phyloP scores from a whole-genome alignment of 371 early-diverging fungal species.

The Mortierella sp. region DNA sequence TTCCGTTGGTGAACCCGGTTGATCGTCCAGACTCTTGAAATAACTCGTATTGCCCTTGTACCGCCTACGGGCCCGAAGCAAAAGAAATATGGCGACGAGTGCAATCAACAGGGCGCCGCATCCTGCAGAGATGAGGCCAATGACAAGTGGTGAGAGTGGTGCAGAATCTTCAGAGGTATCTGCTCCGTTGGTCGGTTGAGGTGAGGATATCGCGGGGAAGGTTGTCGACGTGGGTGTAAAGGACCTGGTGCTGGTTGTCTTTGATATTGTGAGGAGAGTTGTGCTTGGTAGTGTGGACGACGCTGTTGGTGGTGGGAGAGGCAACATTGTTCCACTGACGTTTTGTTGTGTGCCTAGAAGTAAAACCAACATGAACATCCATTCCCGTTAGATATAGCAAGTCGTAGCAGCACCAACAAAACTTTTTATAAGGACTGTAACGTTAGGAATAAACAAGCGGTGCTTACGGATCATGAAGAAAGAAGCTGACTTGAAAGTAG shows the following conservation, averaged over 20 bases:
- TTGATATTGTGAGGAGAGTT: neutral
- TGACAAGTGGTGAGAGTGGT: slow-evolving; percentile 41
- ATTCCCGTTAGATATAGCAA: neutral
- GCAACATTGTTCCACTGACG: slow-evolving; percentile 36
- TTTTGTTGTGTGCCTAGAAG: slow-evolving; percentile 33
- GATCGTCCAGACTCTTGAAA: slow-evolving; percentile 44
- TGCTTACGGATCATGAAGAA: slow-evolving; percentile 49
- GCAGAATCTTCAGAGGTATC: neutral
- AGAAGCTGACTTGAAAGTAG: slow-evolving; percentile 32
- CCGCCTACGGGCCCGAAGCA: slow-evolving; percentile 37
- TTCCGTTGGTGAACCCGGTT: slow-evolving; percentile 35
- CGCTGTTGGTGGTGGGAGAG: slow-evolving; percentile 19
- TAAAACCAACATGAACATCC: neutral
- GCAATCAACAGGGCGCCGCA: slow-evolving; percentile 35
- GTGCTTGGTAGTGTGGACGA: slow-evolving; percentile 2
- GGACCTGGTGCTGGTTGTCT: neutral
- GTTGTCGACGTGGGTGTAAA: neutral
- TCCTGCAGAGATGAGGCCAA: slow-evolving; percentile 47
- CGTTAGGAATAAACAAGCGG: neutral
- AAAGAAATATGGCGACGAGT: slow-evolving; percentile 23
- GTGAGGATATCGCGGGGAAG: neutral
- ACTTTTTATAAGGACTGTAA: neutral
- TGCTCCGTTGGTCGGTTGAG: neutral
- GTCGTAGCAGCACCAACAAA: neutral
- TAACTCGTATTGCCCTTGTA: slow-evolving; percentile 26